Percentiles rank a stretch among this genome's conserved stretches.
These are phyloP conservation scores for Fusarium tricinctum DNA, from an alignment of 2,329 filamentous ascomycete genomes.

Conservation along the genomic window DNA sequence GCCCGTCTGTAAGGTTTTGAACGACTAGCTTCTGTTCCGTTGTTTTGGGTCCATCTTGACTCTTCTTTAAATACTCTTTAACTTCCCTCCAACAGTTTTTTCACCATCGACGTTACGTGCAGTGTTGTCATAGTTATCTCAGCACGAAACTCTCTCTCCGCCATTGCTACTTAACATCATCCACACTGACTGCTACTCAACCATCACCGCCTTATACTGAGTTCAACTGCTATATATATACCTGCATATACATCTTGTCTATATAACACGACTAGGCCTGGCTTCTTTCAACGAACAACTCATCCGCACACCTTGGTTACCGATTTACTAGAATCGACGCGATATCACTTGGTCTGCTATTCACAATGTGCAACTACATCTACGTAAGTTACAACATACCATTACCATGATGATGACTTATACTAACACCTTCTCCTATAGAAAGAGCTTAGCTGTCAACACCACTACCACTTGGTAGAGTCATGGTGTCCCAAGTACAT, in stretches of 20 bases:
- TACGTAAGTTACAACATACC: constrained; percentile 55
- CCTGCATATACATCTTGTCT: neutral
- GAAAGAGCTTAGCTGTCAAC: constrained; percentile 67
- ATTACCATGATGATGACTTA: constrained; percentile 7
- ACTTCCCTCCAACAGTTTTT: constrained; percentile 32
- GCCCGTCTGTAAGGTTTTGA: constrained; percentile 40
- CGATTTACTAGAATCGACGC: constrained; percentile 19
- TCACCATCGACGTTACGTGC: constrained; percentile 31
- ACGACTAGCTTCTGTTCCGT: constrained; percentile 39
- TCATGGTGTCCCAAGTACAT: constrained; percentile 63
- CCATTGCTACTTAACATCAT: constrained; percentile 23
- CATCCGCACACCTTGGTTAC: neutral
- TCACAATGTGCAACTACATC: constrained; percentile 66
- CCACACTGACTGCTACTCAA: constrained; percentile 17
- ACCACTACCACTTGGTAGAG: constrained; percentile 64
- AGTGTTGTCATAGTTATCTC: constrained; percentile 23
- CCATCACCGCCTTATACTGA: constrained; percentile 22
- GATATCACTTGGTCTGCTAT: constrained; percentile 4
- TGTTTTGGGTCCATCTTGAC: constrained; percentile 46
- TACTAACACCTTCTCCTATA: constrained; percentile 46
- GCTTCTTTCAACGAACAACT: neutral
- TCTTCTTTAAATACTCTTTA: constrained; percentile 46
- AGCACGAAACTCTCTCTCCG: constrained; percentile 21
- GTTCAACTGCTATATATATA: constrained; percentile 1
- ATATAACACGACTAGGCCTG: neutral